These are phyloP conservation scores for Boletus speciosus DNA, from an alignment of 768 basidiomycete species.

Conservation along the genomic window DNA sequence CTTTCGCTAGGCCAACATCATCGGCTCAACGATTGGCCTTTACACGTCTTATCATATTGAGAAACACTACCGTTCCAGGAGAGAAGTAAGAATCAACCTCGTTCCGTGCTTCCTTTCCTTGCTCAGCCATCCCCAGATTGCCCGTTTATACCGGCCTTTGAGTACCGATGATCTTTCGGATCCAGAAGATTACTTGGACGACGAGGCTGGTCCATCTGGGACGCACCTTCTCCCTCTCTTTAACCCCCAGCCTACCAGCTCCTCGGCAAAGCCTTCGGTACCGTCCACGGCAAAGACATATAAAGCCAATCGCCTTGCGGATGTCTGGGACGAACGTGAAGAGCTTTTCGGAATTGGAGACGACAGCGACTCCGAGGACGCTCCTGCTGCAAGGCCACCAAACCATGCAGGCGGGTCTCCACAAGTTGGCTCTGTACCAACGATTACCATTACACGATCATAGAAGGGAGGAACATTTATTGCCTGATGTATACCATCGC, in stretches of 20 bases:
- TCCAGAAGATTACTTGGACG: constrained; percentile 42
- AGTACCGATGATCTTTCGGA: constrained; percentile 51
- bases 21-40: constrained; percentile 70
- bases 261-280: constrained; percentile 18
- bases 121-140: constrained; percentile 46
- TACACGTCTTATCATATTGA: constrained; percentile 66
- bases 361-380: constrained; percentile 56
- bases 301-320: constrained; percentile 41
- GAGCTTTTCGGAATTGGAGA: constrained; percentile 68
- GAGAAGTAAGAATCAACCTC: constrained; percentile 51
- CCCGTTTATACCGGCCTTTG: constrained; percentile 74
- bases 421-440: constrained; percentile 19
- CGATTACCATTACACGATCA: constrained; percentile 26
- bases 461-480: constrained; percentile 21
- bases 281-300: constrained; percentile 28
- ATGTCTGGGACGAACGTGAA: constrained; percentile 79
- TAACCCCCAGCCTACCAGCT: constrained; percentile 8
- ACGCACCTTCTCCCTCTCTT: constrained; percentile 63
- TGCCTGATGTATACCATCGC: constrained; percentile 27
- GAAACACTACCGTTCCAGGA: constrained; percentile 69
- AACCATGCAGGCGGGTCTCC: neutral
- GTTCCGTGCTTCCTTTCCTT: neutral
- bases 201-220: constrained; percentile 41
- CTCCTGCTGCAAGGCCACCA: constrained; percentile 6
- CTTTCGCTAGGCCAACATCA: constrained; percentile 63